Evolutionary conservation across 768 basidiomycete species (phyloP).

Genomic region (Mycena epipterygia): DNA sequence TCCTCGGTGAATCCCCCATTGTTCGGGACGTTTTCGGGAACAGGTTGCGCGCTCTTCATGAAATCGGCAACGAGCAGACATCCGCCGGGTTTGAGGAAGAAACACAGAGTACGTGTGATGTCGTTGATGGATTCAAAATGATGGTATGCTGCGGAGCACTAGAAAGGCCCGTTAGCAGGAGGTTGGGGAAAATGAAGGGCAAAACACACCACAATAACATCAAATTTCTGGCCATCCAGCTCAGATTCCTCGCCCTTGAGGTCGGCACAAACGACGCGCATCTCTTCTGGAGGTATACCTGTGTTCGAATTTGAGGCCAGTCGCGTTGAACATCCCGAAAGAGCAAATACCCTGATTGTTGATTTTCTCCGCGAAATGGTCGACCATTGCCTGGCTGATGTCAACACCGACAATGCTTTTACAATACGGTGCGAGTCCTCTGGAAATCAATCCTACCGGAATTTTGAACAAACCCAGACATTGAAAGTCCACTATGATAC

Average conservation of each 20-base stretch:
- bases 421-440: constrained; percentile 69
- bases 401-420: constrained; percentile 81
- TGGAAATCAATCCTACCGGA: constrained; percentile 71
- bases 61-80: constrained; percentile 70
- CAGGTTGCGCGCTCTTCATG: constrained; percentile 39
- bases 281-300: constrained; percentile 71
- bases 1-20: constrained; percentile 64
- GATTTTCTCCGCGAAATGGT: constrained; percentile 72
- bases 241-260: constrained; percentile 63
- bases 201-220: constrained; percentile 75
- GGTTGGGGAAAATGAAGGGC: neutral
- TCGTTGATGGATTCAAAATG: constrained; percentile 66
- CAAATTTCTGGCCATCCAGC: constrained; percentile 70
- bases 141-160: constrained; percentile 78
- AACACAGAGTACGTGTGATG: constrained; percentile 66
- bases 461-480: neutral
- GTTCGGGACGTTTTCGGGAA: constrained; percentile 64
- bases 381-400: constrained; percentile 79
- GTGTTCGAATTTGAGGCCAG: neutral
- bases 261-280: constrained; percentile 70
- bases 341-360: constrained; percentile 59
- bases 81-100: constrained; percentile 74
- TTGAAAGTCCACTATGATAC: neutral
- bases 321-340: neutral
- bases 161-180: neutral